Base-by-base conservation (phyloP, 495 filamentous ascomycete species). In the Hypoxylon rickii region DNA sequence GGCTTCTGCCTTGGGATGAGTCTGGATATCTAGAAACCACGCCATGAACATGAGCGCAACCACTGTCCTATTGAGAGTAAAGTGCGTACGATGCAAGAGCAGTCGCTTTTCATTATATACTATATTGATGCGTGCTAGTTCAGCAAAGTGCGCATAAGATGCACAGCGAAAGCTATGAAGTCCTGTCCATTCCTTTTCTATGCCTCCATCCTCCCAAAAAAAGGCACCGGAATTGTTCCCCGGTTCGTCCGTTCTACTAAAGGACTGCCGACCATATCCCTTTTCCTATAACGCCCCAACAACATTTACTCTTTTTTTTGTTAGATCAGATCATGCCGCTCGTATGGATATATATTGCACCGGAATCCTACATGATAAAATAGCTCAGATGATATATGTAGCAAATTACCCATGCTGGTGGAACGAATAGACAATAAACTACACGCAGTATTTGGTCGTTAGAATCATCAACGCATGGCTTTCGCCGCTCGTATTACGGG, bases 231-330 rank as follows among this genome's bases (percentile, higher is more conserved):
- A 33, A 22, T 36, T 19, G 32, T 21, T n/a, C 24, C 20, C 44
- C 31, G 49, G 11, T 26, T 24, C 42, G 58, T 46, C 58, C 58
- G 55, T 55, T 61, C 51, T 61, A 55, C 58, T 51, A 37, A 37
- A 37, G 37, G 46, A 42, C 58, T 34, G 37, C 34, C n/a, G n/a
- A n/a, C n/a, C n/a, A n/a, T n/a, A n/a, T n/a, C 41, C 32, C 41
- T 37, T 44, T 52, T 39, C 59, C 59, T 26, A 19, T n/a, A 63
- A 63, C 59, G 52, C 58, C 59, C 29, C 31, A 16, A 41, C 4
- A 13, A n/a, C n/a, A n/a, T n/a, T n/a, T n/a, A n/a, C n/a, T n/a
- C n/a, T n/a, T n/a, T n/a, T n/a, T n/a, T n/a, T 62, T 63, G 57
- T 48, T 21, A 52, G 42, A 49, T 51, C 53, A 31, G 32, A 49